A percentile compares a stretch with the other conserved stretches of the same genome.
Evolutionary conservation across 495 filamentous ascomycete genomes (phyloP).

Genomic region (Schizothecium vesticola): DNA sequence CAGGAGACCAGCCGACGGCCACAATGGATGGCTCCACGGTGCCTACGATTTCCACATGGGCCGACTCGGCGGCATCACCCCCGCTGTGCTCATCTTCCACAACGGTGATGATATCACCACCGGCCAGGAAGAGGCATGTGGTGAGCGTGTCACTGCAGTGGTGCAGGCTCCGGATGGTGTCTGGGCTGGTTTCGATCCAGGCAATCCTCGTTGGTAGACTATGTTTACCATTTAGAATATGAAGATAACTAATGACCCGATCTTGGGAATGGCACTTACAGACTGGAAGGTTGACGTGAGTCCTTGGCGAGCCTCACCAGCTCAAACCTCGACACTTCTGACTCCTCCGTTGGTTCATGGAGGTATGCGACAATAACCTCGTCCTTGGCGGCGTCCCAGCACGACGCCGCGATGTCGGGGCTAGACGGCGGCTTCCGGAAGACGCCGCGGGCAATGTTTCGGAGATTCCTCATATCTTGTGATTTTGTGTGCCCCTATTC

Average conservation of each 20-base stretch:
- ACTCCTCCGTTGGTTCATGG: slow-evolving; percentile 52
- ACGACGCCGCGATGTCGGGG: slow-evolving; percentile 56
- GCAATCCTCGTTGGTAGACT: slow-evolving; percentile 50
- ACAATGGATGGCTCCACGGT: slow-evolving; percentile 88
- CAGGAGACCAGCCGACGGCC: slow-evolving; percentile 88
- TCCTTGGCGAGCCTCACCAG: slow-evolving; percentile 51
- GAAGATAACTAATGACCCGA: not conserved
- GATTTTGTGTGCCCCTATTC: not conserved
- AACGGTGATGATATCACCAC: slow-evolving; percentile 84
- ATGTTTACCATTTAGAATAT: slow-evolving; percentile 14
- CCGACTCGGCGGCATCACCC: slow-evolving; percentile 51
- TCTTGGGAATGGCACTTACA: slow-evolving; percentile 33
- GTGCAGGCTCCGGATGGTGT: slow-evolving; percentile 70
- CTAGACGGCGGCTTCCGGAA: slow-evolving; percentile 42
- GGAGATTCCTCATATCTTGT: slow-evolving; percentile 69
- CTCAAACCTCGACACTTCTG: slow-evolving; percentile 57
- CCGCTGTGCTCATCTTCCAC: slow-evolving; percentile 58
- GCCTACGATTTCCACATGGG: slow-evolving; percentile 85
- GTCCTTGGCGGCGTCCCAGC: slow-evolving; percentile 72
- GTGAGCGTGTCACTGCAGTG: slow-evolving; percentile 75
- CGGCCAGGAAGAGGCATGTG: slow-evolving; percentile 76
- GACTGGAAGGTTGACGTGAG: slow-evolving; percentile 29
- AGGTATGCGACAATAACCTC: slow-evolving; percentile 62
- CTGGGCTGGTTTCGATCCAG: slow-evolving; percentile 72
- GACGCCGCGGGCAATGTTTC: slow-evolving; percentile 60